A percentile compares a stretch with the other conserved stretches of the same genome.
phyloP scores from a whole-genome alignment of 2,329 filamentous ascomycete species.

The Cladosporium velox region DNA sequence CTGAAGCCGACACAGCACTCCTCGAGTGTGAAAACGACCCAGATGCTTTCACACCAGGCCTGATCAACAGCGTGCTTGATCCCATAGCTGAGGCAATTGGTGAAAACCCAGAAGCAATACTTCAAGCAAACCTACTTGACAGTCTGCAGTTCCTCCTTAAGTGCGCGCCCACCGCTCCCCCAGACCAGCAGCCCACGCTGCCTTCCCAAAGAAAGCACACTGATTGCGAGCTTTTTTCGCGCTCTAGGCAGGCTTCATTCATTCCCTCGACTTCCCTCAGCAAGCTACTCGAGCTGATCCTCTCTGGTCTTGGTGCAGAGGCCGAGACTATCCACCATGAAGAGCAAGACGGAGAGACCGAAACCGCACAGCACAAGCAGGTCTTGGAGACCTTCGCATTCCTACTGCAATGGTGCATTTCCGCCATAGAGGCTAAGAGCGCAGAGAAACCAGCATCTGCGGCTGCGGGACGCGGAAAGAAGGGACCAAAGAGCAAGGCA shows the following conservation, averaged over 20 bases:
- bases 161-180: conserved; percentile 68
- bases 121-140: conserved; percentile 77
- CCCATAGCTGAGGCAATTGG: conserved; percentile 90
- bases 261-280: conserved; percentile 81
- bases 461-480: conserved; percentile 71
- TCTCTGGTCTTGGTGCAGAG: conserved; percentile 72
- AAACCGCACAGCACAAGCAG: conserved; percentile 75
- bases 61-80: conserved; percentile 85
- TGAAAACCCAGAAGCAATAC: conserved; percentile 86
- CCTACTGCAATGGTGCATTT: conserved; percentile 90
- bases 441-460: conserved; percentile 81
- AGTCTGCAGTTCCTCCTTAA: conserved; percentile 95
- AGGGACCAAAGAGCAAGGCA: conserved; percentile 70
- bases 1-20: conserved; percentile 79
- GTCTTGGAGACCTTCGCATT: conserved; percentile 93
- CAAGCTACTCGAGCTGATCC: conserved; percentile 86
- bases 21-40: conserved; percentile 92
- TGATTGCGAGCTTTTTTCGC: conserved; percentile 64
- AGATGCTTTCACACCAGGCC: conserved; percentile 72
- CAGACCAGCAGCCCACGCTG: conserved; percentile 33
- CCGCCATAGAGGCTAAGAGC: conserved; percentile 83
- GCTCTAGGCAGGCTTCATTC: conserved; percentile 75
- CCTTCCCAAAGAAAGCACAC: conserved; percentile 34
- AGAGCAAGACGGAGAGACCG: conserved; percentile 75
- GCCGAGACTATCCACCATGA: conserved; percentile 84